phyloP scores from a whole-genome alignment of 345 rosid species.

The Cardamine resedifolia region DNA sequence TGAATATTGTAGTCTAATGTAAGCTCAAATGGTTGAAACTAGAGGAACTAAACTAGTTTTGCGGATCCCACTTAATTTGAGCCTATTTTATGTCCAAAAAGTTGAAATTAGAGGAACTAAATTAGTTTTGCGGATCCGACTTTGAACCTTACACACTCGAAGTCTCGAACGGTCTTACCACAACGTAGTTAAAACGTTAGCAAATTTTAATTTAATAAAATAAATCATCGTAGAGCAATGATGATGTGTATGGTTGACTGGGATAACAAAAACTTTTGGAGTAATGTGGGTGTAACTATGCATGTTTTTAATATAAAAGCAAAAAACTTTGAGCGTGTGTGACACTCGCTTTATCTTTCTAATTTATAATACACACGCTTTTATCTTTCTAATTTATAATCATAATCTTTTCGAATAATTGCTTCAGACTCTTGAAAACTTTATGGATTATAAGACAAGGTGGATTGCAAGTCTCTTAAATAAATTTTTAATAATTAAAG shows the following conservation, averaged over 20 bases:
- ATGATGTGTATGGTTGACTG: constrained; percentile 22
- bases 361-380: constrained; percentile 17
- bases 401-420: constrained; percentile 24
- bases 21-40: background rate
- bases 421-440: constrained; percentile 17
- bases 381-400: constrained; percentile 24
- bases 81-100: background rate
- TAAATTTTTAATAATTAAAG: too few species aligned
- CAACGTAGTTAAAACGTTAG: background rate
- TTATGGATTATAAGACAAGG: background rate
- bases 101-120: background rate
- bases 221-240: constrained; percentile 8
- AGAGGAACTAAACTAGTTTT: background rate
- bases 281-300: constrained; percentile 10
- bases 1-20: background rate
- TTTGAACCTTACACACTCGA: background rate
- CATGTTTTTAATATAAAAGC: background rate
- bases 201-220: background rate
- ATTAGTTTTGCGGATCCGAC: background rate
- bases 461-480: too few species aligned
- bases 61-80: background rate
- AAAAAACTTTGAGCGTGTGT: background rate
- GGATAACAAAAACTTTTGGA: constrained; percentile 17
- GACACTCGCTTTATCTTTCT: constrained; percentile 21
- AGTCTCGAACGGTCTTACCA: background rate